Conservation (phyloP, 2,329 filamentous ascomycete species). For the Microcera coccophila region DNA sequence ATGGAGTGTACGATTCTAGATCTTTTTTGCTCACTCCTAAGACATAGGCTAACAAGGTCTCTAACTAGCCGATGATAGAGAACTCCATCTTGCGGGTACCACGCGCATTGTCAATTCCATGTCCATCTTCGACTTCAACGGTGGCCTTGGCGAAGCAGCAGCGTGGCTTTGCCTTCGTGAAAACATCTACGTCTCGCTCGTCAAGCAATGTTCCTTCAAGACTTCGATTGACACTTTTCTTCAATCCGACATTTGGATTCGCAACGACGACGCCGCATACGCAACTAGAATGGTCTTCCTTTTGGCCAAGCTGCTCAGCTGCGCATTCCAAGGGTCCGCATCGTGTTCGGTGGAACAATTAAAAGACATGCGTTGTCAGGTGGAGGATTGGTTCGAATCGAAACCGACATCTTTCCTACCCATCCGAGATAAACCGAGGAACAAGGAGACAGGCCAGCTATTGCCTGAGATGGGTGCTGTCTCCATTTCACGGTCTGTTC, state of each 20-base stretch:
- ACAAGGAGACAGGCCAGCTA: constrained; percentile 6
- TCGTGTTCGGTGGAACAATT: constrained; percentile 4
- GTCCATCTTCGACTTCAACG: constrained; percentile 17
- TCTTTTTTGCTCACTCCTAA: too few relatives aligned
- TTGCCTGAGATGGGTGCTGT: constrained; percentile 11
- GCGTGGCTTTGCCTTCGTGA: constrained; percentile 16
- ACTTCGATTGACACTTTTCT: constrained; percentile 15
- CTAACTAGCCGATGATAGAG: constrained; percentile 13
- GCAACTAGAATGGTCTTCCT: constrained; percentile 11
- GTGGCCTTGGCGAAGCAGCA: constrained; percentile 16
- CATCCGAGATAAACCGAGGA: constrained; percentile 9
- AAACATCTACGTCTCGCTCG: constrained; percentile 16
- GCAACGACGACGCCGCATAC: constrained; percentile 11
- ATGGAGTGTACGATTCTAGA: constrained; percentile 12
- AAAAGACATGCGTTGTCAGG: constrained; percentile 1
- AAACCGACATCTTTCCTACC: constrained; percentile 11
- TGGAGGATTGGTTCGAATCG: constrained; percentile 9
- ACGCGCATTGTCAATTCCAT: constrained; percentile 18
- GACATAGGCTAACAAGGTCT: too few relatives aligned
- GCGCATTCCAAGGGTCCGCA: constrained; percentile 6
- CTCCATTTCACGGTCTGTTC: too few relatives aligned
- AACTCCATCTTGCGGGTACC: constrained; percentile 14
- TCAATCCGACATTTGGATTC: constrained; percentile 13
- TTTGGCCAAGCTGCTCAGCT: constrained; percentile 6
- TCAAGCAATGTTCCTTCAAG: constrained; percentile 11